Evolutionary conservation across 768 basidiomycete genomes (phyloP), one percentile per base, ranked within the genome.

Genomic region (Russula sp.): DNA sequence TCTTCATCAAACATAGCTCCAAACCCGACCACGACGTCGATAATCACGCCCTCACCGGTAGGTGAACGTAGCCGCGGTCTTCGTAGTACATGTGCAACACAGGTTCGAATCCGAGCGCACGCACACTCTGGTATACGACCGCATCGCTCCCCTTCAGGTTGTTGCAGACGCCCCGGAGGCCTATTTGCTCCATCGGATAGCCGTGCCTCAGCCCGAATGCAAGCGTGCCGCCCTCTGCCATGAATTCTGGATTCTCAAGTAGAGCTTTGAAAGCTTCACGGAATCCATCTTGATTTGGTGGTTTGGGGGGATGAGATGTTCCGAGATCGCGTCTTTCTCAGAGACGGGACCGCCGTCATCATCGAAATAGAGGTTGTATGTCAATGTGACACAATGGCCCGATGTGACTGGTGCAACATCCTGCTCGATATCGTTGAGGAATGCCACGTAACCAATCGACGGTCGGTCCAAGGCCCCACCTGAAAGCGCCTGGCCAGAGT

Each of bases 361-460:
- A 36, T 36, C 34, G 44, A 67, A 72, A 62, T 75, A 74, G 20
- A 80, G 74, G 63, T 79, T 80, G 69, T 78, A 80, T 1, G 81
- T 78, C 52, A 83, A 52, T 3, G 79, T 44, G 18, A 44, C 73
- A 1, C 82, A 76, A 40, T 77, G 69, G 0, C 81, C 42, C 0
- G 75, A 73, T 4, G 7, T 9, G 0, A 44, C 42, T 0, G 42
- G 42, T 44, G 40, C 8, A 3, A 44, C 42, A 20, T 44, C 20
- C 0, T 44, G 42, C 18, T 44, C 42, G 7, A n/a, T 20, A 9
- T 44, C 42, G 8, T 3, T n/a, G 70, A 74, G 78, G 65, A 82
- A 80, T 10, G 79, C 77, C 24, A 74, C 70, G 71, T 78, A 82
- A 10, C 42, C 42, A 7, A 44, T 20, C 6, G 42, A 44, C 20